Conservation (phyloP, 2,329 filamentous ascomycete species). For the Diaporthe citrichinensis region DNA sequence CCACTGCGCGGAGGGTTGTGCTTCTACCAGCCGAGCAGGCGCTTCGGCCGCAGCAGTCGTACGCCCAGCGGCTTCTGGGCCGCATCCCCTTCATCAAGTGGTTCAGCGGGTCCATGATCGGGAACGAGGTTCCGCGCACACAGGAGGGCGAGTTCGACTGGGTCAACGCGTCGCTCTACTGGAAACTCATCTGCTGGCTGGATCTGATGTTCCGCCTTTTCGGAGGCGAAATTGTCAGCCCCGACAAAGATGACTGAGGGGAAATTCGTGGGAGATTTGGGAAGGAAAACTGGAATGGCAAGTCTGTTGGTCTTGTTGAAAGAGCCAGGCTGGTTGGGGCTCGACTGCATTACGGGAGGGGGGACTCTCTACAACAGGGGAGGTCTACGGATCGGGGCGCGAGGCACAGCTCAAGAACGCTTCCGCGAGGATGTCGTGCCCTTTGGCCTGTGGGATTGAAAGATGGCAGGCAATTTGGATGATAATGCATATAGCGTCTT, state of each 20-base stretch:
- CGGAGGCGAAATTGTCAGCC: constrained; percentile 69
- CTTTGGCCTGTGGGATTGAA: neutral
- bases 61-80: constrained; percentile 73
- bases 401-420: neutral
- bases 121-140: constrained; percentile 79
- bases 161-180: constrained; percentile 75
- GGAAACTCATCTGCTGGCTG: constrained; percentile 76
- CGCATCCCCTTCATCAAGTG: constrained; percentile 79
- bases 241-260: constrained; percentile 71
- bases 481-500: constrained; percentile 37
- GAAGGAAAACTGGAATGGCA: neutral
- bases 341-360: neutral
- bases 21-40: constrained; percentile 80
- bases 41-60: constrained; percentile 76
- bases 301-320: neutral
- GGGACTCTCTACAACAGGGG: neutral
- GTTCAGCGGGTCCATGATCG: constrained; percentile 81
- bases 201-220: constrained; percentile 72
- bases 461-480: constrained; percentile 24
- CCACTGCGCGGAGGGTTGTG: constrained; percentile 74
- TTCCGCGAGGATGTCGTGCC: neutral
- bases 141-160: constrained; percentile 85
- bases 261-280: neutral
- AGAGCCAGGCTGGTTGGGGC: neutral
- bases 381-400: neutral